Percentiles rank a stretch among this genome's conserved stretches.
Conservation (phyloP, 192 early-diverging fungal species). For the Mortierella alpina region DNA sequence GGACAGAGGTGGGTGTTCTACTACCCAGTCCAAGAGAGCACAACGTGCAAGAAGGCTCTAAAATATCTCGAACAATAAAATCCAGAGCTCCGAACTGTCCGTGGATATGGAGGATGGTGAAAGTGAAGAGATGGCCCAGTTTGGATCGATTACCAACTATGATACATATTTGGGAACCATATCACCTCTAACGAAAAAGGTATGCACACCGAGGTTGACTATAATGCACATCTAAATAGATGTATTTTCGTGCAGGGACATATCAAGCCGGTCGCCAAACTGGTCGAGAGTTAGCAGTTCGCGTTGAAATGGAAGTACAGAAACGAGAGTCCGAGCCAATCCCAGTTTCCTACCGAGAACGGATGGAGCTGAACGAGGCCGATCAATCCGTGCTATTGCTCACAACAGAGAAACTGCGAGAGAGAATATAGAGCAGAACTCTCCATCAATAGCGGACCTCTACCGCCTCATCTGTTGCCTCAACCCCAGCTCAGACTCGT, state of each 20-base stretch:
- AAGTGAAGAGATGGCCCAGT: constrained; percentile 6
- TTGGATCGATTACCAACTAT: constrained; percentile 5
- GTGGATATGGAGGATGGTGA: constrained; percentile 1
- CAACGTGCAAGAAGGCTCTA: not conserved
- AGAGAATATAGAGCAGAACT: too few species aligned
- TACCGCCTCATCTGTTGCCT: too few species aligned
- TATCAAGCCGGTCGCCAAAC: too few species aligned
- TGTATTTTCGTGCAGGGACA: too few species aligned
- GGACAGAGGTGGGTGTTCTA: not conserved
- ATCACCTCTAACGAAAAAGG: constrained; percentile 1
- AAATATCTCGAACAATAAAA: not conserved
- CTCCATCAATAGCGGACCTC: too few species aligned
- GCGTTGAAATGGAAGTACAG: constrained; percentile 1
- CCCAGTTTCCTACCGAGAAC: constrained; percentile 11
- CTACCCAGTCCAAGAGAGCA: not conserved
- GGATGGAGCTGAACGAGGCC: too few species aligned
- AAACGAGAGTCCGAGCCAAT: constrained; percentile 15
- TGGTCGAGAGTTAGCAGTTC: too few species aligned
- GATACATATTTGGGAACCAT: not conserved
- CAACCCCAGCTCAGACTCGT: too few species aligned
- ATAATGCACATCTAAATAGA: not conserved
- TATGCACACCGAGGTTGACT: constrained; percentile 2
- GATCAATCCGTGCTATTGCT: too few species aligned
- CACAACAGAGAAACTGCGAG: too few species aligned
- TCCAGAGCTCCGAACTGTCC: constrained; percentile 2